A percentile compares a stretch with the other conserved stretches of the same genome.
Conservation (phyloP, 2,329 filamentous ascomycete species). For the Nothophoma quercina region DNA sequence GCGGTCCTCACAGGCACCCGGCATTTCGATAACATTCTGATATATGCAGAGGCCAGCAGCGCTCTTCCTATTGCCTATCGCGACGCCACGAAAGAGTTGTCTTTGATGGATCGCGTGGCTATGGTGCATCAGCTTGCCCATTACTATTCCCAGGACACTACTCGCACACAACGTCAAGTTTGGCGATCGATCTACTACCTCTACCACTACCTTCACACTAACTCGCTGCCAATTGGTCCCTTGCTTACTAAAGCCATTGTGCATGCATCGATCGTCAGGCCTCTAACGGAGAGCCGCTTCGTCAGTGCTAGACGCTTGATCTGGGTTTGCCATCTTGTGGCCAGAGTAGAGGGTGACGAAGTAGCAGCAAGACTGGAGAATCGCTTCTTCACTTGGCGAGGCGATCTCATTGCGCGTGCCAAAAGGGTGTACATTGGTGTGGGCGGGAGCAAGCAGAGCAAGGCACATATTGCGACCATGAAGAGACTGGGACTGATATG, state of each 20-base stretch:
- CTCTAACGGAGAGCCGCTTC: slow-evolving; percentile 37
- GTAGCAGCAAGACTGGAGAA: slow-evolving; percentile 38
- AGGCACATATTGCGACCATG: slow-evolving; percentile 39
- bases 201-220: slow-evolving; percentile 33
- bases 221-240: slow-evolving; percentile 35
- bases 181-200: slow-evolving; percentile 40
- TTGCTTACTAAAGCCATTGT: slow-evolving; percentile 42
- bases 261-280: slow-evolving; percentile 33
- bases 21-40: slow-evolving; percentile 39
- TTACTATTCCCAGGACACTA: slow-evolving; percentile 40
- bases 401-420: slow-evolving; percentile 37
- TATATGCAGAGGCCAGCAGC: slow-evolving; percentile 27
- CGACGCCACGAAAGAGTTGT: slow-evolving; percentile 20
- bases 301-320: slow-evolving; percentile 37
- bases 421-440: slow-evolving; percentile 23
- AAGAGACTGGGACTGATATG: slow-evolving; percentile 40
- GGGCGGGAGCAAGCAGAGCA: slow-evolving; percentile 28
- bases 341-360: slow-evolving; percentile 37
- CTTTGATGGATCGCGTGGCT: slow-evolving; percentile 22
- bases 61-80: slow-evolving; percentile 36
- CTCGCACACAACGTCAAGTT: slow-evolving; percentile 25
- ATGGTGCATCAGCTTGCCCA: slow-evolving; percentile 45
- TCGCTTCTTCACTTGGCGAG: slow-evolving; percentile 39
- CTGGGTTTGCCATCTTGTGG: slow-evolving; percentile 42
- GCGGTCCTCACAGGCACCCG: slow-evolving; percentile 19